Base-by-base conservation (phyloP, 169 alveolate species). In the Toxoplasma gondii region DNA sequence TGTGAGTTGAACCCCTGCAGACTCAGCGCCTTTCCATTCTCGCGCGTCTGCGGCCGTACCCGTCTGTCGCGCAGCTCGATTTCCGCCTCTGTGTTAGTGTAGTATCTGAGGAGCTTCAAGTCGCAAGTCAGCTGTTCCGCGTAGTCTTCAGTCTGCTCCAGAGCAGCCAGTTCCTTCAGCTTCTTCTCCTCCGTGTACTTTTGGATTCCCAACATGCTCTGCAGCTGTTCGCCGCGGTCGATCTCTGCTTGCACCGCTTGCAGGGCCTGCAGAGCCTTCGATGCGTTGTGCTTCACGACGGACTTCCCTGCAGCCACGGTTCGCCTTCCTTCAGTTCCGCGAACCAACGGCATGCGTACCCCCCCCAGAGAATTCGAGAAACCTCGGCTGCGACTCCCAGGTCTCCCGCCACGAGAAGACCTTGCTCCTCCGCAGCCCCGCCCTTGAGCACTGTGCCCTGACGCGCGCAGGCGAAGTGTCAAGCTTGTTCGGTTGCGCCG, bases 221-320 rank as follows among this genome's bases (percentile, higher is more conserved):
- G 86, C 29, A 78, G 86, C n/a, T 38, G 22, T 27, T 78, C 86
- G 4, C 86, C 86, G 16, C 49, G 39, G 45, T 78, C 86, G 45
- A 78, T 78, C n/a, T 78, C 86, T 10, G 39, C n/a, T 4, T 78
- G 86, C 49, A 78, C 86, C 0, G 86, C 86, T 19, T 27, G 39
- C 27, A 78, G n/a, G 29, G 86, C 86, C 45, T 78, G 22, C 86
- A 78, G 39, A 78, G 86, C 86, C 86, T 78, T 78, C 44, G 45
- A 16, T 38, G 86, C 86, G 24, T 38, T 78, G 39, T 78, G 44
- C 22, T 78, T n/a, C 86, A 78, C n/a, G 7, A 38, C 86, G 1
- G 12, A 19, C 43, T 78, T n/a, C 43, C 86, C 86, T 5, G 45
- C 86, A n/a, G 86, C 86, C 7, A 19, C 10, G 24, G 86, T 45